Percentiles rank a stretch among this genome's conserved stretches.
phyloP scores from a whole-genome alignment of 179 eudicot genomes.

The Nepenthes alata region DNA sequence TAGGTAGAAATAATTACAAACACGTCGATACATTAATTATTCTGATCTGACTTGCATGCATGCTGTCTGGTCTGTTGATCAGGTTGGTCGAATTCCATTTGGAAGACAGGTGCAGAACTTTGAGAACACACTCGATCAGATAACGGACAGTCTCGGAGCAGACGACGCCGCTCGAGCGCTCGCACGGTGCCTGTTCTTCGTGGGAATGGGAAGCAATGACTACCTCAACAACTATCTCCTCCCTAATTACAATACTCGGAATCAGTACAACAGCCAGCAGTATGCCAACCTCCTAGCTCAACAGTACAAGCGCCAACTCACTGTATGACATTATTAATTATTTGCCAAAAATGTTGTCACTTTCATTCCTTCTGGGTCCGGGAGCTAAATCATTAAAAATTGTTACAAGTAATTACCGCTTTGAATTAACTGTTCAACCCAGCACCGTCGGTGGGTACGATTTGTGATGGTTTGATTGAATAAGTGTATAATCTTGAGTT shows the following conservation, averaged over 20 bases:
- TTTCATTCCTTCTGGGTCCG: too few species aligned
- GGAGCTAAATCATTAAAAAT: too few species aligned
- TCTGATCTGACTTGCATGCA: too few species aligned
- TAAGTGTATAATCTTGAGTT: too few species aligned
- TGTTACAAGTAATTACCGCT: too few species aligned
- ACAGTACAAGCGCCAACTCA: slow-evolving; percentile 60
- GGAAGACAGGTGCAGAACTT: slow-evolving; percentile 60
- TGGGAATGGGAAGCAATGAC: slow-evolving; percentile 96
- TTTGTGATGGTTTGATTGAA: too few species aligned
- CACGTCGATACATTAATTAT: too few species aligned
- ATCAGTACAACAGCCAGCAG: slow-evolving; percentile 48
- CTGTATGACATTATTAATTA: slow-evolving; percentile 24
- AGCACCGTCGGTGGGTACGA: too few species aligned
- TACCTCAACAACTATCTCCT: slow-evolving; percentile 87
- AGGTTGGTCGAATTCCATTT: slow-evolving; percentile 86
- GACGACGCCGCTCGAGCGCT: slow-evolving; percentile 31
- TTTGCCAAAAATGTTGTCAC: too few species aligned
- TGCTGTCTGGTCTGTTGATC: not conserved
- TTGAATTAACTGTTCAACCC: too few species aligned
- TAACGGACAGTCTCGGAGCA: slow-evolving; percentile 38
- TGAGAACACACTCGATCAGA: slow-evolving; percentile 48
- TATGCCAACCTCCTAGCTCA: slow-evolving; percentile 49
- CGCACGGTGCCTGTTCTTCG: slow-evolving; percentile 50
- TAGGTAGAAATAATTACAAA: too few species aligned
- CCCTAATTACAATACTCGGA: slow-evolving; percentile 69